Evolutionary conservation across 257 asterid genomes (phyloP), one percentile per base, ranked within the genome.

Genomic region (Oldenlandia corymbosa): DNA sequence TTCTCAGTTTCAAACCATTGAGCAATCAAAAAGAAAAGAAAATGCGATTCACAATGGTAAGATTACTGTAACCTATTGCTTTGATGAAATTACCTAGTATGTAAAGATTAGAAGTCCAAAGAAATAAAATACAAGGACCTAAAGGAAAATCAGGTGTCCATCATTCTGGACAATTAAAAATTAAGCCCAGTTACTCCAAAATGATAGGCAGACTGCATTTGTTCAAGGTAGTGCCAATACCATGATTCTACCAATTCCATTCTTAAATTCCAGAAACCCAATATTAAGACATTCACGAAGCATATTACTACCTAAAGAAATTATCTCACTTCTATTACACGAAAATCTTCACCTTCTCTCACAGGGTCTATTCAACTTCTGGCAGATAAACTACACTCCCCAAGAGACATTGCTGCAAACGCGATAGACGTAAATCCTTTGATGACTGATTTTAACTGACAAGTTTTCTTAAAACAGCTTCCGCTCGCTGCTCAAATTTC

Each of bases 401-500:
- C 62, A 49, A 20, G 21, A 17, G 61, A 13, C 11, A 9, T n/a
- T n/a, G n/a, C n/a, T n/a, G n/a, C 31, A 37, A 46, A 24, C 46
- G 11, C 14, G 56, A 9, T 18, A 32, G 23, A 18, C 7, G 42
- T 41, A 12, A 5, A 39, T 58, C 55, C n/a, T 5, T 18, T 21
- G 4, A 18, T 10, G 11, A 42, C 10, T 12, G n/a, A 36, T 69
- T 49, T 82, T 73, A 78, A 55, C 62, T 64, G 41, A 85, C 74
- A 30, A 87, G 92, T 69, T 80, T 85, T 88, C 79, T 83, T 71
- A 90, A 65, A n/a, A 75, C 88, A 39, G 92, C 83, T 82, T 82
- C 92, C 31, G 97, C 97, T 63, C 97, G 86, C 78, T 82, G 91
- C 87, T 90, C 97, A 60, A 87, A 80, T 65, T 79, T 90, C 39